These are phyloP conservation scores for Trichoderma harzianum DNA, from an alignment of 2,329 filamentous ascomycete species.

Conservation along the genomic window DNA sequence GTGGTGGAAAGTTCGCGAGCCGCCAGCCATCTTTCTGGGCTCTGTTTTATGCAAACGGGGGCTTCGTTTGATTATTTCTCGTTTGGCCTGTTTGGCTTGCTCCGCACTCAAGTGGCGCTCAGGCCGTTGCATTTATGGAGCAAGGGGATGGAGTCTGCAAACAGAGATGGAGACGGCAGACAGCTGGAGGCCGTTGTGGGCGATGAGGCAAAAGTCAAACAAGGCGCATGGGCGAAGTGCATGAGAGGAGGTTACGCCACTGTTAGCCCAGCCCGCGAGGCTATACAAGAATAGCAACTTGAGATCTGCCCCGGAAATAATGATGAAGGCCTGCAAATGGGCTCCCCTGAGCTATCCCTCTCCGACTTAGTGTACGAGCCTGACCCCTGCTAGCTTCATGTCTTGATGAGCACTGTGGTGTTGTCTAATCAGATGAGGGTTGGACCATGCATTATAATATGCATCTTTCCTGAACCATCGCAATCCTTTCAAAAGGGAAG, in stretches of 20 bases:
- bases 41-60: background rate
- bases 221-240: background rate
- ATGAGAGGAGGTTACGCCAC: background rate
- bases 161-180: background rate
- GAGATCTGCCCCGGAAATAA: background rate
- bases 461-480: background rate
- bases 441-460: background rate
- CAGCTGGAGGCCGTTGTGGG: conserved; percentile 1
- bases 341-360: background rate
- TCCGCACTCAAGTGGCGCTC: background rate
- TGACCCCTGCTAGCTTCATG: background rate
- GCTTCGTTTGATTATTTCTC: background rate
- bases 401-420: background rate
- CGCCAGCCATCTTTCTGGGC: background rate
- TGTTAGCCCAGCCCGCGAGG: background rate
- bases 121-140: background rate
- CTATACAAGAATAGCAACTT: background rate
- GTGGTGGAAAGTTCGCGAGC: conserved; percentile 10
- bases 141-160: background rate
- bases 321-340: background rate
- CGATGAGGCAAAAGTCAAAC: background rate
- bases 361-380: conserved; percentile 14
- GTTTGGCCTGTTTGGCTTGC: background rate
- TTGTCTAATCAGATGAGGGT: background rate
- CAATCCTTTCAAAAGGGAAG: background rate